A percentile compares a stretch with the other conserved stretches of the same genome.
These are phyloP conservation scores for Ensete glaucum DNA, from an alignment of 176 grass and related monocot genomes.

Conservation along the genomic window DNA sequence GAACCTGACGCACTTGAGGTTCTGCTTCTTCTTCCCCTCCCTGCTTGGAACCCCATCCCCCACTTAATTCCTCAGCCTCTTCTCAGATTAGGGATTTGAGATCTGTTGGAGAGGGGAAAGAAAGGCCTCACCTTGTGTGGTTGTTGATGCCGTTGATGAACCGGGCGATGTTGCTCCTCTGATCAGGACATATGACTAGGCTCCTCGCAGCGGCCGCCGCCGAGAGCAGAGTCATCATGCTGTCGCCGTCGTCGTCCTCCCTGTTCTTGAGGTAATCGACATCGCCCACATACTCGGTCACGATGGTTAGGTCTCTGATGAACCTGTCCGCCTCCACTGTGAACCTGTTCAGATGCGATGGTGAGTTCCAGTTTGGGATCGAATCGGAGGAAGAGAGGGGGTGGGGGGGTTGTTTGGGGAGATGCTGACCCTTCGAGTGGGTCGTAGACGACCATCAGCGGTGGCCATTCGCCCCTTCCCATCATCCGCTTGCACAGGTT, in stretches of 20 bases:
- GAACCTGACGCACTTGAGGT: constrained; percentile 82
- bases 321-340: constrained; percentile 72
- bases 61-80: too few relatives aligned
- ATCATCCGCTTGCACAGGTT: constrained; percentile 71
- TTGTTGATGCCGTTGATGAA: constrained; percentile 99
- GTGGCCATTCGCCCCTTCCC: constrained; percentile 69
- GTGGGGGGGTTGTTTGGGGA: neutral
- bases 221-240: constrained; percentile 94
- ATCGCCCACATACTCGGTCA: constrained; percentile 90
- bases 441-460: constrained; percentile 68
- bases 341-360: constrained; percentile 29
- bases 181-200: constrained; percentile 85
- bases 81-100: too few relatives aligned
- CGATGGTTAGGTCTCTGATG: constrained; percentile 84
- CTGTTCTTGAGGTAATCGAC: constrained; percentile 62
- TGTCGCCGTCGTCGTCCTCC: constrained; percentile 84
- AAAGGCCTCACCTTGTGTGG: constrained; percentile 38
- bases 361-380: neutral
- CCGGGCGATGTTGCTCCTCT: constrained; percentile 78
- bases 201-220: constrained; percentile 35
- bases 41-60: constrained; percentile 14
- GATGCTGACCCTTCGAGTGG: constrained; percentile 54
- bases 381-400: too few relatives aligned
- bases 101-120: too few relatives aligned
- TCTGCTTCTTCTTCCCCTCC: constrained; percentile 96